Conservation (phyloP, 495 filamentous ascomycete genomes). For the Aspergillus mulundensis region DNA sequence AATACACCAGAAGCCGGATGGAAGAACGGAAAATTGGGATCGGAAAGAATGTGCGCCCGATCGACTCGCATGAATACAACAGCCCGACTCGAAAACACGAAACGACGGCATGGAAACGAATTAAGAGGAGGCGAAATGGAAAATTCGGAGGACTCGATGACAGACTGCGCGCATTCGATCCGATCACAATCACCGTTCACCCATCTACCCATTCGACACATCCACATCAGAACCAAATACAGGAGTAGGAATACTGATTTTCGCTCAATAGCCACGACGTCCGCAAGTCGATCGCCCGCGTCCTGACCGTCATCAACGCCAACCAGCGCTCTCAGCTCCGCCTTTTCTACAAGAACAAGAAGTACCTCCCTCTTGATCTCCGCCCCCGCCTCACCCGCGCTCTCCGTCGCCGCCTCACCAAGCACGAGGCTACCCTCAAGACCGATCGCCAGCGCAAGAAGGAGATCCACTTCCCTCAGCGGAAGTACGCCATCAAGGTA, state of each 20-base stretch:
- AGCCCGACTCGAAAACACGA: neutral
- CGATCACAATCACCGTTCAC: neutral
- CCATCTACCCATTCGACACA: neutral
- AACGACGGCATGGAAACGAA: neutral
- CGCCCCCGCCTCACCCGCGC: constrained; percentile 95
- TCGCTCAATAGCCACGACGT: constrained; percentile 79
- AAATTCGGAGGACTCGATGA: neutral
- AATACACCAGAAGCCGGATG: neutral
- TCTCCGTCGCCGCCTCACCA: constrained; percentile 85
- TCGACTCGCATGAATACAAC: neutral
- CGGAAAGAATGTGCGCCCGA: constrained; percentile 5
- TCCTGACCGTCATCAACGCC: constrained; percentile 98
- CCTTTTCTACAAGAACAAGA: constrained; percentile 99
- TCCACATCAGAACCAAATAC: neutral
- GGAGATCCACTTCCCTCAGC: constrained; percentile 90
- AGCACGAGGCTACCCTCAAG: constrained; percentile 74
- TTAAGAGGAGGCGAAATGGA: neutral
- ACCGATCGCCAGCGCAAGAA: constrained; percentile 94
- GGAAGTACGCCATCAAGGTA: constrained; percentile 99
- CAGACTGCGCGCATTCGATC: constrained; percentile 1
- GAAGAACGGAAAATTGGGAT: neutral
- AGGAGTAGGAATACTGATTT: constrained; percentile 19
- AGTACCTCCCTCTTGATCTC: constrained; percentile 96
- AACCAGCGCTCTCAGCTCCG: constrained; percentile 97
- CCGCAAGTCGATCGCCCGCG: constrained; percentile 97